phyloP scores from a whole-genome alignment of 257 asterid species.

The Plantago major region DNA sequence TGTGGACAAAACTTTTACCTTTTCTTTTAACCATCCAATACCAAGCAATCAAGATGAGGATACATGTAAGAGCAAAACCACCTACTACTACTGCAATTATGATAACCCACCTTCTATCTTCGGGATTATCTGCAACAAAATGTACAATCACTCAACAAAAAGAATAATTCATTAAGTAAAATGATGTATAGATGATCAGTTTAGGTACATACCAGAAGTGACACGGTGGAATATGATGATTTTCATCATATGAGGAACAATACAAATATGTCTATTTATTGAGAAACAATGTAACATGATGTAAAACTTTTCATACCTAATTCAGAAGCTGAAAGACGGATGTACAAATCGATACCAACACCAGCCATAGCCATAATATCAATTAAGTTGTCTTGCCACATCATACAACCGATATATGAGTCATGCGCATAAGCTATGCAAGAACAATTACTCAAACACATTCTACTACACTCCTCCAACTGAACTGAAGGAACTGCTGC shows the following conservation, averaged over 20 bases:
- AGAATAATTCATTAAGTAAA: no score
- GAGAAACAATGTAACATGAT: background rate
- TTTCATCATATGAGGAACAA: no score
- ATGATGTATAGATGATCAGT: no score
- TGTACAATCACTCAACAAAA: no score
- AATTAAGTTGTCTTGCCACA: no score
- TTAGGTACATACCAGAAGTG: no score
- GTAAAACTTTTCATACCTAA: background rate
- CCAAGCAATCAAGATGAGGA: background rate
- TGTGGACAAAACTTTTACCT: background rate
- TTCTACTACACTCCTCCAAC: slow-evolving; percentile 15
- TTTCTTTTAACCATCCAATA: background rate
- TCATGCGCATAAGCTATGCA: slow-evolving; percentile 10
- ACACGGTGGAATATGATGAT: no score
- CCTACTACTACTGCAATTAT: background rate
- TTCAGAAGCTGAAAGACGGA: background rate
- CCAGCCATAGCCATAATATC: background rate
- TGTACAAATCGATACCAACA: background rate
- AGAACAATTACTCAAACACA: slow-evolving; percentile 26
- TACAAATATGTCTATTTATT: no score
- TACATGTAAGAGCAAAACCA: background rate
- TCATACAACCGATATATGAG: background rate
- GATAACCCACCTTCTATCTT: background rate
- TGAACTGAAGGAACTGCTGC: background rate
- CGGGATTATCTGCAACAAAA: background rate